Evolutionary conservation across 345 rosid species (phyloP), one percentile per base, ranked within the genome.

Genomic region (Eutrema japonicum): DNA sequence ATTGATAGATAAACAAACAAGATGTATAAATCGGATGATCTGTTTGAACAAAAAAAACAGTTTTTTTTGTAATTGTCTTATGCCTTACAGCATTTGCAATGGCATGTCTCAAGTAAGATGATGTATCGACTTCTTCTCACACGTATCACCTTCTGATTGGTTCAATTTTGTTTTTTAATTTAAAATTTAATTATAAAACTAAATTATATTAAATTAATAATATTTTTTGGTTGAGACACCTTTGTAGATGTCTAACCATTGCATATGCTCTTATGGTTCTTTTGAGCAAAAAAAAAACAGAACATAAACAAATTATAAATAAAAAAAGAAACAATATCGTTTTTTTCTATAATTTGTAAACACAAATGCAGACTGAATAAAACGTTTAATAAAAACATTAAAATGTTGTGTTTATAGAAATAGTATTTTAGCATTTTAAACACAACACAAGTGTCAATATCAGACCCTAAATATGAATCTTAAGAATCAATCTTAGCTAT

Each of bases 1-100:
- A 76, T 63, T 68, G 10, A 54, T 51, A 55, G 54, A 50, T 43
- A 30, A 30, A 6, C 33, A 55, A 75, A 52, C 27, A 75, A 42
- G 18, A 6, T 74, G 72, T 61, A 42, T 36, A 50, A 54, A 14
- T 58, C 4, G 12, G 11, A 66, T 72, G 8, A 72, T 46, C 8
- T 42, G 5, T 56, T 55, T 55, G 35, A 2, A 6, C 26, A 65
- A 36, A 46, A 12, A 33, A 13, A 18, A 1, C 45, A 52, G 10
- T 4, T 52, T 58, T 33, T 4, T 42, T 70, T 22, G 1, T 30
- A 41, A 40, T 7, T 22, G 22, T n/a, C 11, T 36, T 35, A 55
- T 40, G 43, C 40, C 10, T 16, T 16, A 16, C 0, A 16, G 16
- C 16, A 16, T 16, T 16, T 16, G 16, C 16, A 16, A 16, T 16